phyloP scores from a whole-genome alignment of 208 protist species.

The Wallacemonas sp. region DNA sequence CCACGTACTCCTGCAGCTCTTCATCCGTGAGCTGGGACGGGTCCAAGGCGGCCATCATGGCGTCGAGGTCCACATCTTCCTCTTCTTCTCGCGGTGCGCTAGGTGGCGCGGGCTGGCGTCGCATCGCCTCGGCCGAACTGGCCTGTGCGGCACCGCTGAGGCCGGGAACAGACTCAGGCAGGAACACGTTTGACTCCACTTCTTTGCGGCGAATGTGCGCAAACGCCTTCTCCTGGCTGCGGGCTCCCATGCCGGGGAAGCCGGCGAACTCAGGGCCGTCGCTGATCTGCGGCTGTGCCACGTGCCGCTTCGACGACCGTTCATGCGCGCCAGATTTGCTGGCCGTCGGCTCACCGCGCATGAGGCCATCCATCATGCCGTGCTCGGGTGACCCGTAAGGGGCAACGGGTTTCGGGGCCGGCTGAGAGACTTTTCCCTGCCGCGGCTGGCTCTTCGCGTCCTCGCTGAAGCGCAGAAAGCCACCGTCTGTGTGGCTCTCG shows the following conservation, averaged over 20 bases:
- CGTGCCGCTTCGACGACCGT: background rate
- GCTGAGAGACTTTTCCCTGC: background rate
- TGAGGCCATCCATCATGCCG: constrained; percentile 28
- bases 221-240: constrained; percentile 8
- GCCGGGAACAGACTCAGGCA: constrained; percentile 6
- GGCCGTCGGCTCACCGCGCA: constrained; percentile 17
- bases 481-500: constrained; percentile 34
- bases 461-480: constrained; percentile 78
- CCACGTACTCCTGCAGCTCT: constrained; percentile 9
- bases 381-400: constrained; percentile 6
- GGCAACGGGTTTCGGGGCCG: background rate
- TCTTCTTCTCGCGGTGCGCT: constrained; percentile 6
- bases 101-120: background rate
- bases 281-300: background rate
- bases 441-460: constrained; percentile 11
- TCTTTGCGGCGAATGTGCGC: constrained; percentile 23
- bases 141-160: background rate
- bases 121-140: background rate
- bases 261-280: constrained; percentile 22
- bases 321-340: constrained; percentile 10
- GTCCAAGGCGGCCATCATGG: background rate
- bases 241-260: constrained; percentile 43
- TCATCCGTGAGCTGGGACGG: constrained; percentile 2
- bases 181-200: constrained; percentile 29
- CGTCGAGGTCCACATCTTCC: constrained; percentile 20